Evolutionary conservation across 441 rosid species (phyloP), one percentile per base, ranked within the genome.

Genomic region (Pelargonium fulgidum): DNA sequence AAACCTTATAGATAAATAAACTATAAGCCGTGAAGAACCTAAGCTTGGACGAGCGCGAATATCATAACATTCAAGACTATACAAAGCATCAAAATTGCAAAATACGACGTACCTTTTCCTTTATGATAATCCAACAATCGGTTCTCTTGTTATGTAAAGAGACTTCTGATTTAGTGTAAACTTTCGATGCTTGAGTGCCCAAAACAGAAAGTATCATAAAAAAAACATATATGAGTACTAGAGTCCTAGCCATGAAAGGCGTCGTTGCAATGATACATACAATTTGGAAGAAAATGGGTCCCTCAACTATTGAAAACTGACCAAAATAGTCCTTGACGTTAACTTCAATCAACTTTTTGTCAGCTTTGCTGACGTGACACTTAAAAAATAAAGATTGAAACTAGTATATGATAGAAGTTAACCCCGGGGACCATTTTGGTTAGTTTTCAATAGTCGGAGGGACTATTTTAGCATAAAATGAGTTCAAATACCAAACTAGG

Each of bases 121-220:
- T 92, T 77, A 92, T 79, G 73, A 94, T 89, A 64, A 90, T 79
- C 99, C 99, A 94, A 73, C 97, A 94, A 74, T 94, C 94, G 14
- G 83, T 76, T 82, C 92, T 87, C 80, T 83, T 92, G 77, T 90
- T 80, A 77, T 94, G 97, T 64, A 44, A 26, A 36, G 91, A 61
- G 13, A 94, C 77, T 75, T 94, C 96, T 29, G 75, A 72, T 75
- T 86, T 89, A 68, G 78, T 81, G 82, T 83, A 89, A 19, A 73
- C 59, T 69, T 81, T 88, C 9, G 79, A 74, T 77, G 48, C 85
- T 90, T 89, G 64, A 45, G 14, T 36, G 26, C 44, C 13, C 58
- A 13, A 48, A 61, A 63, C 22, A 11, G 48, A 36, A 6, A 36
- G 41, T 36, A 36, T 36, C 8, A 36, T 45, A 66, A 72, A 56